These are phyloP conservation scores for Teunomyces funiuensis DNA, from an alignment of 805 yeast species.

Conservation along the genomic window DNA sequence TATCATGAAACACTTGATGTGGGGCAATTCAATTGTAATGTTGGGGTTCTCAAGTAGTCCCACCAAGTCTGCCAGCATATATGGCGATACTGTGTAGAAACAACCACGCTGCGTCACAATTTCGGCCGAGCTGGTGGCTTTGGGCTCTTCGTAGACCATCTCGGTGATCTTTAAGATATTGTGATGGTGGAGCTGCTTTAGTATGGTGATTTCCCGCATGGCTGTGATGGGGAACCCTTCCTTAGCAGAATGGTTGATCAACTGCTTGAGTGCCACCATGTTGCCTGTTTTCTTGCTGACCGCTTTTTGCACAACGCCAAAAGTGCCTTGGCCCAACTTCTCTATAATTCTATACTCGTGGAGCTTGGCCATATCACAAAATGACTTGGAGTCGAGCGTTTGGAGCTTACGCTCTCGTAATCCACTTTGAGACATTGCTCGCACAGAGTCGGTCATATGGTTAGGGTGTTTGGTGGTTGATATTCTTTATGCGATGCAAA, in stretches of 20 bases:
- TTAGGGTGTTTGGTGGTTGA: too few species aligned
- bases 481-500: too few species aligned
- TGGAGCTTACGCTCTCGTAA: neutral
- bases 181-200: conserved; percentile 65
- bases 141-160: conserved; percentile 55
- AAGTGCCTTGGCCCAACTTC: conserved; percentile 46
- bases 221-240: conserved; percentile 94
- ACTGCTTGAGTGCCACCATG: conserved; percentile 83
- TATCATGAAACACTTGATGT: conserved; percentile 77
- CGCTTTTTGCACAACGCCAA: conserved; percentile 82
- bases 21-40: conserved; percentile 57
- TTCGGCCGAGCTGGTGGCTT: conserved; percentile 33
- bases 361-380: conserved; percentile 33
- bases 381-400: conserved; percentile 9
- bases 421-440: neutral
- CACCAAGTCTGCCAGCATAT: conserved; percentile 88
- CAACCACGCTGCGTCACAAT: conserved; percentile 38
- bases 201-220: conserved; percentile 81
- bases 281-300: conserved; percentile 49
- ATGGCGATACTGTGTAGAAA: conserved; percentile 88
- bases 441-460: neutral
- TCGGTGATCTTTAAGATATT: conserved; percentile 79
- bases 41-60: conserved; percentile 84
- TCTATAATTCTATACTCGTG: conserved; percentile 32
- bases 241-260: conserved; percentile 72